Conservation (phyloP, 108 stramenopile genomes). For the Stephanodiscus triporus region DNA sequence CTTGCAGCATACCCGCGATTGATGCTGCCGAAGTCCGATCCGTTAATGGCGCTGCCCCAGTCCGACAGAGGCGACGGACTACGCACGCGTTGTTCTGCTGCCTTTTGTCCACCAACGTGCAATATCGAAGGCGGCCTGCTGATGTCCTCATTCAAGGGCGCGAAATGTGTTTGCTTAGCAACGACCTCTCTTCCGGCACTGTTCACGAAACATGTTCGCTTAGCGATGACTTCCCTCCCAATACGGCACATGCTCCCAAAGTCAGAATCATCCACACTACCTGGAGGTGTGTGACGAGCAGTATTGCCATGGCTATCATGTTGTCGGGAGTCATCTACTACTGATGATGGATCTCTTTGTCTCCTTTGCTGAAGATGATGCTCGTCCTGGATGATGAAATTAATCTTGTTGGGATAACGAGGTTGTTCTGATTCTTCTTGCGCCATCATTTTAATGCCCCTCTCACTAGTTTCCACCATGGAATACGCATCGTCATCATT, state of each 20-base stretch:
- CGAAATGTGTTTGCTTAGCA: neutral
- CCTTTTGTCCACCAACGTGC: neutral
- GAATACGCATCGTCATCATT: constrained; percentile 5
- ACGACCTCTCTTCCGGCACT: neutral
- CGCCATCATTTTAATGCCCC: neutral
- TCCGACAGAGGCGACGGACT: neutral
- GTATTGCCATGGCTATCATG: neutral
- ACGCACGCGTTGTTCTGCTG: neutral
- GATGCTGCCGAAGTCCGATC: constrained; percentile 9
- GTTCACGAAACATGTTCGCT: neutral
- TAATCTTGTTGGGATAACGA: neutral
- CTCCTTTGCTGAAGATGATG: neutral
- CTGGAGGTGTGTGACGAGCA: neutral
- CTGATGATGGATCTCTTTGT: neutral
- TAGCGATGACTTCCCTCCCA: neutral
- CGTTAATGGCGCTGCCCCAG: neutral
- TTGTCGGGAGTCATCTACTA: neutral
- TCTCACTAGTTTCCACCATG: constrained; percentile 6
- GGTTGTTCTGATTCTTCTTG: neutral
- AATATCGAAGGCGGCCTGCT: neutral
- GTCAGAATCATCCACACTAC: constrained; percentile 6
- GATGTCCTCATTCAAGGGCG: neutral
- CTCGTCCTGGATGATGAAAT: neutral
- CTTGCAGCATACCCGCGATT: neutral
- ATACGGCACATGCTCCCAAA: neutral